Conservation (phyloP, 2,329 filamentous ascomycete species). For the Metarhizium robertsii region DNA sequence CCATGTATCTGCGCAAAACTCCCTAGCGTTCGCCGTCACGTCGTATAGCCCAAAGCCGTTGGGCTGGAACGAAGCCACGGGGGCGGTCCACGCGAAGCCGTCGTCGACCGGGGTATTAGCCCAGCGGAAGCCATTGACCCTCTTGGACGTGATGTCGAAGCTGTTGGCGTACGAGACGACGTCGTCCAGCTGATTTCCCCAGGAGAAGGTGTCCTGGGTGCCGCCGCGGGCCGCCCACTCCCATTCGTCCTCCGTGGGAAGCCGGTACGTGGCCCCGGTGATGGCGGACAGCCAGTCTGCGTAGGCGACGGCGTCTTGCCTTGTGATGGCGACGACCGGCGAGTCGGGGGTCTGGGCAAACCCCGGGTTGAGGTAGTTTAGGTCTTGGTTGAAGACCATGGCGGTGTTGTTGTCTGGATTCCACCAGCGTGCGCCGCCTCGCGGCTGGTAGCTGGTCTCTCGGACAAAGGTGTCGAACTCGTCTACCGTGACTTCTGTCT, state of each 20-base stretch:
- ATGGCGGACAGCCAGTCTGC: conserved; percentile 7
- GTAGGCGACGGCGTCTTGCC: conserved; percentile 9
- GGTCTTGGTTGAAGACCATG: conserved; percentile 7
- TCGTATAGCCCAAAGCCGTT: conserved; percentile 9
- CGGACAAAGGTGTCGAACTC: conserved; percentile 8
- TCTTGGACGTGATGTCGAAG: conserved; percentile 5
- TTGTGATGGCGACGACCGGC: conserved; percentile 8
- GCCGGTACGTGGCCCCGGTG: conserved; percentile 7
- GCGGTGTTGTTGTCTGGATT: neutral
- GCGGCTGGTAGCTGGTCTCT: conserved; percentile 5
- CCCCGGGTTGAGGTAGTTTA: conserved; percentile 6
- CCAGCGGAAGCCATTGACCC: conserved; percentile 7
- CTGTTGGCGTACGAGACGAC: conserved; percentile 8
- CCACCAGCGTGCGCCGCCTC: conserved; percentile 10
- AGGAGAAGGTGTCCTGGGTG: conserved; percentile 8
- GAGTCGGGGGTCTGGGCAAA: conserved; percentile 7
- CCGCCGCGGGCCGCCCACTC: conserved; percentile 10
- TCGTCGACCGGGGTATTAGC: conserved; percentile 3
- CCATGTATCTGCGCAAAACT: conserved; percentile 9
- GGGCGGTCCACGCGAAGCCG: conserved; percentile 6
- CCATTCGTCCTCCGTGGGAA: conserved; percentile 11
- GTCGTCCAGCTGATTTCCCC: conserved; percentile 6
- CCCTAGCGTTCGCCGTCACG: conserved; percentile 8
- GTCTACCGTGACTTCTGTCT: conserved; percentile 6
- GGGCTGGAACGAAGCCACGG: conserved; percentile 9